Evolutionary conservation across 345 rosid species (phyloP), one percentile per base, ranked within the genome.

Genomic region (Toxicodendron radicans): DNA sequence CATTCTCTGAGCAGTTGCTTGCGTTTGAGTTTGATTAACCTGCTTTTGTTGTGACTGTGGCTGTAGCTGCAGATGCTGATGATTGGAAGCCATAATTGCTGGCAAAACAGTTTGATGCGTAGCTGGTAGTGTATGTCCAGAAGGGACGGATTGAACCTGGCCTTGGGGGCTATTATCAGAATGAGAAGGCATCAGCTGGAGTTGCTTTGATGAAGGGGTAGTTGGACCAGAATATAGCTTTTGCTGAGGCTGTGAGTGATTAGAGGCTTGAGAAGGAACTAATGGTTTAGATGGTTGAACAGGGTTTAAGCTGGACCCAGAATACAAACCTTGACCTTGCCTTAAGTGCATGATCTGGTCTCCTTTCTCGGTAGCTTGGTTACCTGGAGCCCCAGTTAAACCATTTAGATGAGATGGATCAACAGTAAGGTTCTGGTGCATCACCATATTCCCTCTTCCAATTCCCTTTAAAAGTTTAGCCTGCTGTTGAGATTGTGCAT

Each of bases 321-420:
- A 78, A 77, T 81, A 85, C 66, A 87, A 80, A 70, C 90, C 88
- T 81, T 82, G 90, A 73, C 88, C 92, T 75, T 89, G 94, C 76
- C 83, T 85, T 82, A 85, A 75, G 71, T 86, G 84, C 83, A 83
- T 80, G 69, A 79, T 79, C 51, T 82, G 81, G 77, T 87, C 90
- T 75, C 93, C 97, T 78, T 96, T 92, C 77, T 90, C 97, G 3
- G 80, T 83, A 79, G 83, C 77, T 83, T 83, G 87, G 86, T 79
- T 91, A 76, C 87, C 89, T 62, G 87, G 78, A 78, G 88, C 57
- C 73, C 75, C 24, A 58, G 86, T 64, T 69, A 87, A 82, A 69
- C 97, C 97, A 86, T 93, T 96, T 64, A 81, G 74, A 76, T 81
- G 92, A 78, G 95, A 77, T 82, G 89, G 88, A 78, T 96, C 98